Conservation (phyloP, 164 flowering plant genomes). For the Dillenia turbinata region DNA sequence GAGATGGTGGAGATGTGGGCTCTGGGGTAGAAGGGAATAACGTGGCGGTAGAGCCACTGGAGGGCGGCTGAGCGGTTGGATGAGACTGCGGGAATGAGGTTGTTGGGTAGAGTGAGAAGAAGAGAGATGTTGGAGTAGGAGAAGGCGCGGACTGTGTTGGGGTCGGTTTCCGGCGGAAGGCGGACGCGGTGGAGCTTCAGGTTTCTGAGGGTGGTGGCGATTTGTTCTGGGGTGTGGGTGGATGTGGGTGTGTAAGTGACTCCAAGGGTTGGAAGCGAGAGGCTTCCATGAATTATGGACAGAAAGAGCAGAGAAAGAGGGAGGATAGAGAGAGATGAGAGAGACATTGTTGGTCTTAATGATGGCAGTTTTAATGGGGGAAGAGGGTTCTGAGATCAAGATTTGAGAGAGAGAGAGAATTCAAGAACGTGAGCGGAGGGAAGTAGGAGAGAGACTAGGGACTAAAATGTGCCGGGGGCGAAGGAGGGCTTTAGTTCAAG, state of each 20-base stretch:
- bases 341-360: not conserved
- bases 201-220: slow-evolving; percentile 23
- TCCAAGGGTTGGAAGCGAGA: slow-evolving; percentile 24
- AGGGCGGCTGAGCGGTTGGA: slow-evolving; percentile 57
- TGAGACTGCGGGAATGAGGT: slow-evolving; percentile 48
- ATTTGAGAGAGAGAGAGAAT: no score
- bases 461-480: no score
- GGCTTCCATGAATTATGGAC: slow-evolving; percentile 1
- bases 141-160: slow-evolving; percentile 52
- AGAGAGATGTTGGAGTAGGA: slow-evolving; percentile 61
- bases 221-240: slow-evolving; percentile 15
- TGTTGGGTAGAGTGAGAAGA: slow-evolving; percentile 68
- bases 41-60: slow-evolving; percentile 55
- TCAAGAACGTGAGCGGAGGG: no score
- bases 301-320: slow-evolving; percentile 11
- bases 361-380: no score
- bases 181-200: slow-evolving; percentile 38
- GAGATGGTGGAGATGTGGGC: slow-evolving; percentile 58
- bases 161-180: slow-evolving; percentile 42
- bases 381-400: no score
- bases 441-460: no score
- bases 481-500: no score
- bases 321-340: slow-evolving; percentile 4
- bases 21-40: slow-evolving; percentile 75
- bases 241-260: slow-evolving; percentile 25